phyloP scores from a whole-genome alignment of 495 filamentous ascomycete species.

The Trichodelitschia bisporula region DNA sequence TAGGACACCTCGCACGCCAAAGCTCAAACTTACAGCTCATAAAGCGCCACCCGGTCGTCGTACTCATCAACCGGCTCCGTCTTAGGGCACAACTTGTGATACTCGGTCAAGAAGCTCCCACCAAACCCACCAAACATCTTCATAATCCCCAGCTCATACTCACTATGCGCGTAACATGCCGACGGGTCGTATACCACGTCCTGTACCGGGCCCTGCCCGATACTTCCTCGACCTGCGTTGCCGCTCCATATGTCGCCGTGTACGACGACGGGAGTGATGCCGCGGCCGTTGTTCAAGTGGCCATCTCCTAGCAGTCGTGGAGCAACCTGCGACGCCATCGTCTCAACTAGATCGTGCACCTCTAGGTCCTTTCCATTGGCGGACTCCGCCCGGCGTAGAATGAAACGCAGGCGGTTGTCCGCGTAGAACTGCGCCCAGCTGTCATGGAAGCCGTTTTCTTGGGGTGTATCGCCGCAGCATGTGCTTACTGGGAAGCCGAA shows the following conservation, averaged over 20 bases:
- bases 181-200: slow-evolving; percentile 73
- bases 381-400: slow-evolving; percentile 29
- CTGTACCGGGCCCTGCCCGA: slow-evolving; percentile 32
- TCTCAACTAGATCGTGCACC: slow-evolving; percentile 35
- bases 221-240: slow-evolving; percentile 44
- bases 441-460: slow-evolving; percentile 42
- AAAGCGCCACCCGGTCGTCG: slow-evolving; percentile 53
- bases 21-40: slow-evolving; percentile 35
- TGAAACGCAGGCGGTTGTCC: slow-evolving; percentile 39
- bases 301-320: slow-evolving; percentile 43
- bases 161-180: slow-evolving; percentile 57
- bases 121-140: slow-evolving; percentile 87
- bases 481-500: slow-evolving; percentile 71
- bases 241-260: slow-evolving; percentile 88
- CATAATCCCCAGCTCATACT: slow-evolving; percentile 89
- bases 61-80: slow-evolving; percentile 66
- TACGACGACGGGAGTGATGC: slow-evolving; percentile 46
- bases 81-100: slow-evolving; percentile 48
- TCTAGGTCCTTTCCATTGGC: slow-evolving; percentile 38
- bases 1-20: background rate
- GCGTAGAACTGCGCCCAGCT: slow-evolving; percentile 73
- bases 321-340: slow-evolving; percentile 34
- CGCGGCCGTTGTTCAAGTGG: slow-evolving; percentile 33
- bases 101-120: slow-evolving; percentile 42
- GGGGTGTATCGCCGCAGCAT: slow-evolving; percentile 64